These are phyloP conservation scores for Saturnispora saitoi DNA, from an alignment of 805 yeast species.

Conservation along the genomic window DNA sequence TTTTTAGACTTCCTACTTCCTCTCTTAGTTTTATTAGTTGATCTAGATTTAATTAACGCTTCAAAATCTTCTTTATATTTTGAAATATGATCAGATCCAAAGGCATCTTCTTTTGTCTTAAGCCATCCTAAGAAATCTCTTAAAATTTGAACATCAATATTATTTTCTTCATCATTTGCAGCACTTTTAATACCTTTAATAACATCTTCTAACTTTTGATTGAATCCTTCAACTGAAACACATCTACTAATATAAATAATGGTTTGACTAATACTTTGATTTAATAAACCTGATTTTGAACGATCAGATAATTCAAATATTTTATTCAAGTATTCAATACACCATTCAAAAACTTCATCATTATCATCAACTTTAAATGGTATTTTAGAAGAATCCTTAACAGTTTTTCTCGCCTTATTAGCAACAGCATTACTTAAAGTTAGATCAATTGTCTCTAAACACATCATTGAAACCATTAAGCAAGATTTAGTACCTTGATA, in stretches of 20 bases:
- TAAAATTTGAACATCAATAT: conserved; percentile 7
- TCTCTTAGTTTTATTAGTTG: conserved; percentile 1
- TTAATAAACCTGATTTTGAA: conserved; percentile 2
- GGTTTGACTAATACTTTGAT: conserved; percentile 7
- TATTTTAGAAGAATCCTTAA: conserved; percentile 4
- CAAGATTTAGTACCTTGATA: conserved; percentile 5
- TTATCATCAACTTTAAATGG: background rate
- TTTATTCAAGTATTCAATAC: conserved; percentile 4
- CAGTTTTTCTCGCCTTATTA: conserved; percentile 6
- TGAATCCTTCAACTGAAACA: background rate
- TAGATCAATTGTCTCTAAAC: conserved; percentile 2
- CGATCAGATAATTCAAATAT: background rate
- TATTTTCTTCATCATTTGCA: conserved; percentile 5
- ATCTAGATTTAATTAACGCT: conserved; percentile 1
- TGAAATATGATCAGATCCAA: background rate
- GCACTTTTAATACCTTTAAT: conserved; percentile 5
- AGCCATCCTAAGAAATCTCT: conserved; percentile 8
- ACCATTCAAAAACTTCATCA: conserved; percentile 5
- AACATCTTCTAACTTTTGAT: background rate
- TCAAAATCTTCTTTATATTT: background rate
- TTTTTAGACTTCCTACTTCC: background rate
- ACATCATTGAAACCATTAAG: conserved; percentile 6
- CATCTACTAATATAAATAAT: conserved; percentile 5
- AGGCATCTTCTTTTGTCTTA: conserved; percentile 1
- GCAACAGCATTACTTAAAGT: conserved; percentile 6